These are phyloP conservation scores for Saccharomycopsis crataegensis DNA, from an alignment of 1,139 yeast genomes.

Conservation along the genomic window DNA sequence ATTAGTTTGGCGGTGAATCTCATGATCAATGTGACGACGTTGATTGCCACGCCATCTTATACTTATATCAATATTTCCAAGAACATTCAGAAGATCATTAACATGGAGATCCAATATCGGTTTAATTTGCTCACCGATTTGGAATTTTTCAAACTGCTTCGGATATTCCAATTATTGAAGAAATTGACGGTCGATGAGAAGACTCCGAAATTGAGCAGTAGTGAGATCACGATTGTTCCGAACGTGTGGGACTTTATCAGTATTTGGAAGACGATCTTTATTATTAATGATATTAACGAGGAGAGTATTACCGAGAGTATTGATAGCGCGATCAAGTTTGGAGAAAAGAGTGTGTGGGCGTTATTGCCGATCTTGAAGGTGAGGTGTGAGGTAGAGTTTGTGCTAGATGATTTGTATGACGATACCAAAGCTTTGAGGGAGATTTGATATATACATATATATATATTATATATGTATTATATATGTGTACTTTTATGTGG, in stretches of 20 bases:
- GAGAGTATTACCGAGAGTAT: slow-evolving; percentile 42
- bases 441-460: background rate
- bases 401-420: slow-evolving; percentile 42
- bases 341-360: slow-evolving; percentile 94
- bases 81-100: slow-evolving; percentile 35
- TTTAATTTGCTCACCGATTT: slow-evolving; percentile 71
- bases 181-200: slow-evolving; percentile 83
- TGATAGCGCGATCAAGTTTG: slow-evolving; percentile 84
- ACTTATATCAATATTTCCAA: slow-evolving; percentile 37
- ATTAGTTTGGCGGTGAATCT: slow-evolving; percentile 8
- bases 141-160: slow-evolving; percentile 39
- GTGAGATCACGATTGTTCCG: slow-evolving; percentile 87
- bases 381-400: slow-evolving; percentile 84
- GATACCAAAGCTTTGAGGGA: background rate
- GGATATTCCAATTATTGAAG: slow-evolving; percentile 59
- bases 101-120: slow-evolving; percentile 76
- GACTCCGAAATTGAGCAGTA: slow-evolving; percentile 61
- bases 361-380: slow-evolving; percentile 79
- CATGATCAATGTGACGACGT: slow-evolving; percentile 9
- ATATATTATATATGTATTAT: background rate
- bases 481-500: background rate
- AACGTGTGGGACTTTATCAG: slow-evolving; percentile 60
- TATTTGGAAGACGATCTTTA: slow-evolving; percentile 39
- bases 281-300: background rate
- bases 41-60: slow-evolving; percentile 34